Evolutionary conservation across 768 basidiomycete genomes (phyloP).

Genomic region (Mycena latifolia): DNA sequence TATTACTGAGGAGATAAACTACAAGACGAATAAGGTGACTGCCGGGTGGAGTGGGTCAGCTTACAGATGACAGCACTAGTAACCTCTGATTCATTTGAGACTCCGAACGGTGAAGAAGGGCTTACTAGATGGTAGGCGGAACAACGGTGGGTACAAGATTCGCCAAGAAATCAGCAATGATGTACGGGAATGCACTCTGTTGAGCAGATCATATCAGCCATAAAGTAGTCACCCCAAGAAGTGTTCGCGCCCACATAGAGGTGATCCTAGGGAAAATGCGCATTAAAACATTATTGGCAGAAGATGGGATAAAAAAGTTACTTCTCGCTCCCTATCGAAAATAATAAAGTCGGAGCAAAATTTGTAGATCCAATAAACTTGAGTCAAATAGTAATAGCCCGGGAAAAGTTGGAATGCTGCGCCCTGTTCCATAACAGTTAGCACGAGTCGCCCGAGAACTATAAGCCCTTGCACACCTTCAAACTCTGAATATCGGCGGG

Average conservation of each 20-base stretch:
- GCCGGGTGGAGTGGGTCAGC: neutral
- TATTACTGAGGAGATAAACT: conserved; percentile 36
- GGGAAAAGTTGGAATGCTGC: conserved; percentile 44
- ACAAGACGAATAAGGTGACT: neutral
- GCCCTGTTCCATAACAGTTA: conserved; percentile 44
- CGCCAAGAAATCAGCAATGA: conserved; percentile 51
- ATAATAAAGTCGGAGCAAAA: conserved; percentile 41
- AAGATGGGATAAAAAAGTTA: conserved; percentile 3
- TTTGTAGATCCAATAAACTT: conserved; percentile 39
- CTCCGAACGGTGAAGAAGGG: neutral
- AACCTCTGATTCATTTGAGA: neutral
- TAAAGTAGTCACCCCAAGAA: neutral
- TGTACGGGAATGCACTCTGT: conserved; percentile 49
- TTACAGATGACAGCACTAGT: conserved; percentile 33
- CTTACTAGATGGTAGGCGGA: conserved; percentile 39
- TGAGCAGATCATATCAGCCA: neutral
- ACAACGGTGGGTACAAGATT: conserved; percentile 53
- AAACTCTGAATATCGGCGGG: conserved; percentile 41
- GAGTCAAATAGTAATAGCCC: conserved; percentile 50
- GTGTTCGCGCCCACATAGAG: conserved; percentile 21
- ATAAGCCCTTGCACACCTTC: conserved; percentile 30
- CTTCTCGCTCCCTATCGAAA: conserved; percentile 61
- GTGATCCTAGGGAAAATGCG: conserved; percentile 21
- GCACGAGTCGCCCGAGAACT: conserved; percentile 32
- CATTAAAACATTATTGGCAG: neutral